phyloP scores from a whole-genome alignment of 1,284 basidiomycete species.

The Pholiota adiposa region DNA sequence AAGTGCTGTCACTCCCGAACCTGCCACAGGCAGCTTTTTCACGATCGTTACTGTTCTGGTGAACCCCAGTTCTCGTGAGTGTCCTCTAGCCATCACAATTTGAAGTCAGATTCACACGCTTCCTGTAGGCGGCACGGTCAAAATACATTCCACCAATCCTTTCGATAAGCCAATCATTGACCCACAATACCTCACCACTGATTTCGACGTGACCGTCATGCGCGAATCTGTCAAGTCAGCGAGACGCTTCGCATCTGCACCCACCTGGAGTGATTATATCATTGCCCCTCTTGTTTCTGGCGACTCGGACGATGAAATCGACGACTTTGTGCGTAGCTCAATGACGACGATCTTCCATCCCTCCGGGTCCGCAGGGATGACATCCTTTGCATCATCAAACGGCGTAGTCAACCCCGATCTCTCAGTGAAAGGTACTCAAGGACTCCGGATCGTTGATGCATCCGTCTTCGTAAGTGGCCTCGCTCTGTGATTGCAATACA shows the following conservation, averaged over 20 bases:
- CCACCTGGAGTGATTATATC: slow-evolving; percentile 39
- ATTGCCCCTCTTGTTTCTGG: slow-evolving; percentile 28
- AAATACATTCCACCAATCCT: slow-evolving; percentile 36
- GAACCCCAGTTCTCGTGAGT: not conserved
- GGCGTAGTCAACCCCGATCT: slow-evolving; percentile 48
- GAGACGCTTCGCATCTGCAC: slow-evolving; percentile 32
- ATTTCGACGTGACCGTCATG: slow-evolving; percentile 39
- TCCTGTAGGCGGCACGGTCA: slow-evolving; percentile 38
- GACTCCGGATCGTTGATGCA: slow-evolving; percentile 1
- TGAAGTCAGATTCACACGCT: not conserved
- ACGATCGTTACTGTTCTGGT: not conserved
- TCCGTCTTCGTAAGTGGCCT: slow-evolving; percentile 8
- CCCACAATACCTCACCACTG: slow-evolving; percentile 32
- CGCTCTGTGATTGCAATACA: not conserved
- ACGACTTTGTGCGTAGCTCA: slow-evolving; percentile 35
- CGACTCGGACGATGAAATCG: slow-evolving; percentile 38
- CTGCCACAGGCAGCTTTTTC: not conserved
- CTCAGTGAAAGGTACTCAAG: slow-evolving; percentile 41
- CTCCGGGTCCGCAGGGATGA: slow-evolving; percentile 39
- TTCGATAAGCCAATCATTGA: slow-evolving; percentile 43
- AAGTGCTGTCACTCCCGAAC: slow-evolving; percentile 32
- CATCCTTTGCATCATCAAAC: slow-evolving; percentile 25
- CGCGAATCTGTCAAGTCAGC: slow-evolving; percentile 34
- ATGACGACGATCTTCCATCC: slow-evolving; percentile 44
- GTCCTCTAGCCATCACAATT: not conserved